Percentiles rank a stretch among this genome's conserved stretches.
Evolutionary conservation across 2,329 filamentous ascomycete genomes (phyloP).

Genomic region (Apiospora koreana): DNA sequence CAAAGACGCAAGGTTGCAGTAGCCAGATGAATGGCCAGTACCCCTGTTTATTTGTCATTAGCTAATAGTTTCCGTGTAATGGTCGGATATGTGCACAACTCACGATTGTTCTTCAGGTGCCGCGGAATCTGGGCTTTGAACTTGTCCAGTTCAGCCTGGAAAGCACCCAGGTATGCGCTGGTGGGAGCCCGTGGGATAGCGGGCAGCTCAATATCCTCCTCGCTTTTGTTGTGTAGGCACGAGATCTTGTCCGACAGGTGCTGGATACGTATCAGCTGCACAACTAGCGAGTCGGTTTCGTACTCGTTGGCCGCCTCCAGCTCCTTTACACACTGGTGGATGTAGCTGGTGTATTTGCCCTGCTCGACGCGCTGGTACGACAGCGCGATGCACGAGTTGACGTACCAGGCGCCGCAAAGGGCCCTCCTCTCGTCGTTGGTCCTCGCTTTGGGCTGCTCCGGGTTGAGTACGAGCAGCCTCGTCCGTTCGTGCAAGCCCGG

Average conservation of each 20-base stretch:
- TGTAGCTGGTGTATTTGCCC: conserved; percentile 52
- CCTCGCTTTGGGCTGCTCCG: conserved; percentile 38
- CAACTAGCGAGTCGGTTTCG: conserved; percentile 46
- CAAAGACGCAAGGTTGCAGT: conserved; percentile 46
- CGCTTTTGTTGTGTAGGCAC: conserved; percentile 37
- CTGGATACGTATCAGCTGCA: conserved; percentile 50
- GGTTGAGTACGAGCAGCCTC: conserved; percentile 43
- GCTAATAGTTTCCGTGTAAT: neutral
- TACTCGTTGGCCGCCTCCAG: conserved; percentile 46
- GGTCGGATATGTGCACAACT: conserved; percentile 19
- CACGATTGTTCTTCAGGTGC: conserved; percentile 39
- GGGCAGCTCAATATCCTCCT: conserved; percentile 34
- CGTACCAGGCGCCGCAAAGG: conserved; percentile 55
- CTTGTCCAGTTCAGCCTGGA: conserved; percentile 46
- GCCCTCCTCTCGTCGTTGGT: conserved; percentile 55
- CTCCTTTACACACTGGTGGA: conserved; percentile 50
- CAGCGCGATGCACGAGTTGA: conserved; percentile 45
- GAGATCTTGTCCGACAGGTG: conserved; percentile 52
- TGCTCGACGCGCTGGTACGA: conserved; percentile 48
- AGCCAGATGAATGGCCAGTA: conserved; percentile 41
- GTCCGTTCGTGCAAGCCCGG: conserved; percentile 44
- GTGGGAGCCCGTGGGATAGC: conserved; percentile 41
- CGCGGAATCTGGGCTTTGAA: conserved; percentile 38
- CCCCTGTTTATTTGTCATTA: conserved; percentile 28
- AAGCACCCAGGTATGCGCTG: conserved; percentile 47